Evolutionary conservation across 2,329 filamentous ascomycete species (phyloP), one percentile per base, ranked within the genome.

Genomic region (Blastomyces gilchristii): DNA sequence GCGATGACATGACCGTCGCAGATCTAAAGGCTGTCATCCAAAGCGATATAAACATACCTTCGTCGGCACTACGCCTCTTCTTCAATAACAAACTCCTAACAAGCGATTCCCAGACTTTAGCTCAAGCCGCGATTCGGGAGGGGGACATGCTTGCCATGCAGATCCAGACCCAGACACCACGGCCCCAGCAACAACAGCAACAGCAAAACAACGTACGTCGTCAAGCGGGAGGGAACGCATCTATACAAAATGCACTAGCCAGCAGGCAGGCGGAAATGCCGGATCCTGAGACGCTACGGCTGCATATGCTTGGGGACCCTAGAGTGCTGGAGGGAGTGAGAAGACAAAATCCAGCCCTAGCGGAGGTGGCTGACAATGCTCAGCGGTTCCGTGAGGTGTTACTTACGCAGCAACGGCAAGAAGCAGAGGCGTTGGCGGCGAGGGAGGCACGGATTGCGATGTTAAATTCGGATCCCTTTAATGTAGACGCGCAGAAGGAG

Each of bases 91-190:
- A 85, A 67, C 84, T 92, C 52, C 85, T 99, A 62, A 83, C 80
- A 68, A 87, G 91, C 76, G 87, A 92, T 70, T 77, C 83, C 64
- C 88, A 91, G 75, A 96, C 91, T 2, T 83, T 99, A 72, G 85
- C 91, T 68, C 83, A 93, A 70, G 83, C 92, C 41, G 84, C 88
- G 52, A 88, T 99, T 69, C 84, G 81, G 58, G 90, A 97, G 77
- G 91, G 91, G 62, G 94, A 97, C 72, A 92, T 99, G 89, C 80
- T 99, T 67, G 91, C 89, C 39, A 83, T 97, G 68, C 89, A 96
- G 73, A 87, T 96, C 68, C 70, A 68, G 63, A 64, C 72, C 39
- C 72, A 71, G 41, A 67, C 68, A 50, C 73, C 70, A 47, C 69
- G 73, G 64, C 63, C 70, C 61, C 64, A 72, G 68, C 28, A 31